Conservation (phyloP, 75 land plant species). For the Isoetes taiwanensis region DNA sequence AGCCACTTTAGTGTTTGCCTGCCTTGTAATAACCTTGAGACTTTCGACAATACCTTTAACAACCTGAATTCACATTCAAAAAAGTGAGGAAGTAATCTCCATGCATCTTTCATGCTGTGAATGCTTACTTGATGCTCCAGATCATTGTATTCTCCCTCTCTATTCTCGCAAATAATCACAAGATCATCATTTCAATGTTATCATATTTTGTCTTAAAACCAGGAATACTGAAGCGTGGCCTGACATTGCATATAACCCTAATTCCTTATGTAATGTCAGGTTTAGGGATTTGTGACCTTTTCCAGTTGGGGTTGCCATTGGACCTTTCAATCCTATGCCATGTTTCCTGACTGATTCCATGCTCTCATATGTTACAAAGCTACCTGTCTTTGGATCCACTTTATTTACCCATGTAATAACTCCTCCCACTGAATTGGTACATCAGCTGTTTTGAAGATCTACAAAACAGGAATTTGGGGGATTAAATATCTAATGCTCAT, state of each 20-base stretch:
- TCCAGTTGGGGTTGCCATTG: slow-evolving; percentile 5
- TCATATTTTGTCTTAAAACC: not conserved
- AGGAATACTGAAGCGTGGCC: slow-evolving; percentile 1
- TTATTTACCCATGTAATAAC: not conserved
- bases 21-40: not conserved
- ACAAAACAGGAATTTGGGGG: too few species aligned
- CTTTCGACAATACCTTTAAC: slow-evolving; percentile 5
- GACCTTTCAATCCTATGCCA: slow-evolving; percentile 3
- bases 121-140: slow-evolving; percentile 1
- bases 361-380: slow-evolving; percentile 3
- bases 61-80: too few species aligned
- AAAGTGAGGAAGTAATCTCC: too few species aligned
- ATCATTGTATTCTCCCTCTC: not conserved
- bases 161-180: not conserved
- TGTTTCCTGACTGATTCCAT: not conserved
- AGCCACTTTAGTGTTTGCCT: not conserved
- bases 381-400: slow-evolving; percentile 3
- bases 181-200: slow-evolving; percentile 4
- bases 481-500: too few species aligned
- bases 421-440: slow-evolving; percentile 3
- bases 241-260: slow-evolving; percentile 1
- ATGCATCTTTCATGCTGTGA: too few species aligned
- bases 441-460: slow-evolving; percentile 2
- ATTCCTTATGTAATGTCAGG: not conserved
- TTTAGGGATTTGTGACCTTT: slow-evolving; percentile 6